Percentiles rank a stretch among this genome's conserved stretches.
phyloP scores from a whole-genome alignment of 2,329 filamentous ascomycete genomes.

The Neonectria sp. region DNA sequence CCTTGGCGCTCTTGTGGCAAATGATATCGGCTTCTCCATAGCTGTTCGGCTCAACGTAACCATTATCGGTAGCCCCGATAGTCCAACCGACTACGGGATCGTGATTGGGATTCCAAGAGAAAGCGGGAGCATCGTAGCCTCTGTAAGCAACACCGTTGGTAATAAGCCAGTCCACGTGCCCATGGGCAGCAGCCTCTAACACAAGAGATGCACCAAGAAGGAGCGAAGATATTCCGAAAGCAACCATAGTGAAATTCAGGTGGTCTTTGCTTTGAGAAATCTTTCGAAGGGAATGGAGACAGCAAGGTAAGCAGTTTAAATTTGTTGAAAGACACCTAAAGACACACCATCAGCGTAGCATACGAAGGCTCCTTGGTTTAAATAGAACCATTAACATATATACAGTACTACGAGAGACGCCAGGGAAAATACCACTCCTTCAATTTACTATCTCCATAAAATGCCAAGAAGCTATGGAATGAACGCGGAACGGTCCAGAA shows the following conservation, averaged over 20 bases:
- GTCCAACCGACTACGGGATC: conserved; percentile 44
- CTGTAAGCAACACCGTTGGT: conserved; percentile 40
- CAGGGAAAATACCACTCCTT: neutral
- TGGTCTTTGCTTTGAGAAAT: neutral
- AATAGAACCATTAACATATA: neutral
- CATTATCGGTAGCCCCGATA: conserved; percentile 57
- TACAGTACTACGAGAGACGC: neutral
- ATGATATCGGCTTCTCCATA: conserved; percentile 60
- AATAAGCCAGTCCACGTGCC: conserved; percentile 46
- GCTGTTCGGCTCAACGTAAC: conserved; percentile 62
- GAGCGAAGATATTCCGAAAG: neutral
- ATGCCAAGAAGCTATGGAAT: conserved; percentile 31
- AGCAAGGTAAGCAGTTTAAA: neutral
- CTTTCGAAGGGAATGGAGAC: neutral
- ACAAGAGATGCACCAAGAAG: conserved; percentile 11
- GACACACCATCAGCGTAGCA: neutral
- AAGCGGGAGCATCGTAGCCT: conserved; percentile 42
- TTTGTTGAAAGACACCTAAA: neutral
- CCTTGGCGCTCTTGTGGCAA: conserved; percentile 60
- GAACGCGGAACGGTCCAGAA: conserved; percentile 30
- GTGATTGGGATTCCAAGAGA: conserved; percentile 42
- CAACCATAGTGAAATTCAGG: conserved; percentile 19
- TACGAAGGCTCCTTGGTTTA: neutral
- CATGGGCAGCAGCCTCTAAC: conserved; percentile 32
- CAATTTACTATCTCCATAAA: neutral